Conservation (phyloP, 2,329 filamentous ascomycete species). For the Amauroascus niger region DNA sequence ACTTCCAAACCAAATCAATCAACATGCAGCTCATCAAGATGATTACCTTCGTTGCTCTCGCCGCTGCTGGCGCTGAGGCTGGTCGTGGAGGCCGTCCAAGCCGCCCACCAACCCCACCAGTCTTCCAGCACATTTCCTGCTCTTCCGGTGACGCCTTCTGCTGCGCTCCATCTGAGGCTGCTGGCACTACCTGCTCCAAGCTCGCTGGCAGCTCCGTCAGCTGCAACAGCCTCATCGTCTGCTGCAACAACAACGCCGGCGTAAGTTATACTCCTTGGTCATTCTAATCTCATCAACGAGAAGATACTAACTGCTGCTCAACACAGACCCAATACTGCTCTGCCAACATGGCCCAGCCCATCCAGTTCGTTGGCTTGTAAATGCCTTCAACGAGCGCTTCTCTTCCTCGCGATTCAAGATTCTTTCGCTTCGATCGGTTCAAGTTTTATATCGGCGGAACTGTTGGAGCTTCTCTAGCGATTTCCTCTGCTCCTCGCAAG, state of each 20-base stretch:
- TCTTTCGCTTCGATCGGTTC: conserved; percentile 8
- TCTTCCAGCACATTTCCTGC: conserved; percentile 9
- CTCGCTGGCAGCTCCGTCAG: conserved; percentile 13
- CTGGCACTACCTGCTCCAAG: conserved; percentile 15
- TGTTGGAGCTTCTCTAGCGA: conserved; percentile 8
- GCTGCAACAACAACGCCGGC: conserved; percentile 16
- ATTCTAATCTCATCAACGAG: background rate
- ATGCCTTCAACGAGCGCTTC: conserved; percentile 1
- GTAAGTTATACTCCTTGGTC: conserved; percentile 8
- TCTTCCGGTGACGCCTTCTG: conserved; percentile 14
- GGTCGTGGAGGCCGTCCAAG: conserved; percentile 1
- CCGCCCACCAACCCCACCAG: conserved; percentile 9
- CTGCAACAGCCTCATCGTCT: conserved; percentile 17
- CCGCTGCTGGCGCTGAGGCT: conserved; percentile 9
- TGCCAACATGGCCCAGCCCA: conserved; percentile 13
- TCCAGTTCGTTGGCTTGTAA: conserved; percentile 13
- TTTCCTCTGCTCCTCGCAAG: conserved; percentile 3
- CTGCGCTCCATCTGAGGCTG: conserved; percentile 10
- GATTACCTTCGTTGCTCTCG: conserved; percentile 12
- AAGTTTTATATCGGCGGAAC: conserved; percentile 1
- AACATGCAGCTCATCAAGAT: conserved; percentile 17
- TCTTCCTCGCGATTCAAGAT: background rate
- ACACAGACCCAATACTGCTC: conserved; percentile 14
- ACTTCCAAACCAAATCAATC: conserved; percentile 9
- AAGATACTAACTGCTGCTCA: background rate